Base-by-base conservation (phyloP, 306 rosid genomes). In the Cucumis melo region DNA sequence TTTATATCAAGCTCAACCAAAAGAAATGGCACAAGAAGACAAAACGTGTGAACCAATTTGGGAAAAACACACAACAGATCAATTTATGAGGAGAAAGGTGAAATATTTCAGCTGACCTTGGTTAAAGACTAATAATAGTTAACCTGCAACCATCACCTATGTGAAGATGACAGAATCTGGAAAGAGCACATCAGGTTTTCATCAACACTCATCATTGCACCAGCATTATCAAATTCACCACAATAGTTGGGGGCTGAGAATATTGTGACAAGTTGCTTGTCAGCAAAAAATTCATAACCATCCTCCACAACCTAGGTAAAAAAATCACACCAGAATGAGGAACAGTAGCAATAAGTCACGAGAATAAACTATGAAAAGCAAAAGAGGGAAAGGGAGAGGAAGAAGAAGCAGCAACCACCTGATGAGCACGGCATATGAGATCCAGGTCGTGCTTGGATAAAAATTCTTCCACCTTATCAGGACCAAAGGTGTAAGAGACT, bases 151-250 rank as follows among this genome's bases (percentile, higher is more conserved):
- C 80, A 85, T 90, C 89, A 90, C 73, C 83, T 84, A 82, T 87
- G 84, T 72, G 88, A 84, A 82, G 89, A 19, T 88, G 87, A 80
- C 84, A 92, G 95, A 85, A 92, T 92, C 88, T 89, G 96, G 87
- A 92, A 92, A 29, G 98, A 92, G 84, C 98, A 92, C 96, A 89
- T 89, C 82, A 92, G 78, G 79, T 90, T 88, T 66, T 92, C 98
- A 81, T 90, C 96, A 77, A 92, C 91, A 77, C 91, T 89, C 98
- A 92, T 92, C 96, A 92, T 89, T 36, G 98, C 96, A 84, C 98
- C 98, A 66, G 98, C 93, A 86, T 92, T 92, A 79, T 92, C 98
- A 82, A 89, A 92, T 83, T 92, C 98, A 68, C 96, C 98, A 78
- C 96, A 88, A 75, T 90, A 88, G 83, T 90, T 88, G 57, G 97